Evolutionary conservation across 75 land plant genomes (phyloP), one percentile per base, ranked within the genome.

Genomic region (Ceratopteris richardii): DNA sequence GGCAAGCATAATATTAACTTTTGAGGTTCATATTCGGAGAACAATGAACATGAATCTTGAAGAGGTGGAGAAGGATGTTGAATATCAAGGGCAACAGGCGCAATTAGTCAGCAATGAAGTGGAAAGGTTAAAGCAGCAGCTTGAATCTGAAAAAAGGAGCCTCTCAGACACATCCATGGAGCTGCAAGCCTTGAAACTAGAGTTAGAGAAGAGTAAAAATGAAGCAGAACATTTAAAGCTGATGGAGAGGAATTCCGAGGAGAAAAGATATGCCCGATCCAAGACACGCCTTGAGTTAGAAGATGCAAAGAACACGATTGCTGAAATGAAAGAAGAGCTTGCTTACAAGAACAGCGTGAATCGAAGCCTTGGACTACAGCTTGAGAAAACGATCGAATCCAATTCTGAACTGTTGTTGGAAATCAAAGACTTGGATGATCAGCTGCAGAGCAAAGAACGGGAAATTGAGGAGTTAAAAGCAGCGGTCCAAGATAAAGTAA

Each of bases 381-480:
- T 94, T 44, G 79, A 83, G 69, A 94, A 84, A 73, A 89, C 84
- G 19, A 88, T 91, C 53, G 86, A 94, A 54, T 68, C 90, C 24
- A 94, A 94, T 64, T 46, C 76, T 13, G 91, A 94, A 67, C 58
- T 94, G 48, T 51, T 90, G 62, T 70, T 83, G 58, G 96, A 81
- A 22, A 71, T 94, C 33, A 72, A 70, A 48, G 99, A 94, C 52
- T 63, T 86, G 13, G 92, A 91, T 40, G 76, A 80, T 39, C 48
- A 82, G 58, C 47, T 91, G 62, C 83, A 82, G 56, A 57, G 67
- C 64, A 78, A 72, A 66, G 69, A 76, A 39, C 56, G 13, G 14
- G 54, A 23, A 52, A 24, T 52, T 11, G 54, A 52, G 5, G 50
- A 46, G 50, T 17, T 46, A 2, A 46, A 46, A 46, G 50, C 18